Evolutionary conservation across 495 filamentous ascomycete genomes (phyloP), one percentile per base, ranked within the genome.

Genomic region (Tuber magnatum): DNA sequence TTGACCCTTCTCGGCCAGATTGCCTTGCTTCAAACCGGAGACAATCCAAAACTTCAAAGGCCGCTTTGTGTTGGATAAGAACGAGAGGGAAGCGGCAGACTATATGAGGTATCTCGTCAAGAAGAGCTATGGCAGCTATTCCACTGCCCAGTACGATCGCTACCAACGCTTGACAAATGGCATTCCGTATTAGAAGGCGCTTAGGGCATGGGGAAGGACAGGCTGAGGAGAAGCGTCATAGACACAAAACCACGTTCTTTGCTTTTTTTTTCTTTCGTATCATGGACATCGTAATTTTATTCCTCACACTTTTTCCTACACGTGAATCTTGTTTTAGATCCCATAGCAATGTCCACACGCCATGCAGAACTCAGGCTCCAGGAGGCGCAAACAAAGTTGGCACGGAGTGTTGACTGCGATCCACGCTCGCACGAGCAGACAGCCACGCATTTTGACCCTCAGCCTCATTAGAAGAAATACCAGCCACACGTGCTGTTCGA

Each of bases 21-120:
- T 99, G 80, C 96, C 96, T 1, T 99, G 96, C 84, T 99, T 99
- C 88, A 99, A 98, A 83, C 94, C 95, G 0, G 93, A 97, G 82
- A 97, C 93, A 0, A 90, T 99, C 38, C 89, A 91, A 81, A 91
- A 96, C 84, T 97, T 99, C 85, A 91, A 89, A 78, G 93, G 97
- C 77, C 87, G 96, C 20, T 98, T 99, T 81, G 94, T 97, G 72
- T 84, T 97, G 71, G 94, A 99, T 68, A 96, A 92, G 86, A 94
- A 85, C 71, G 96, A 99, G 83, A 88, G 93, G 71, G 96, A 99
- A 82, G 96, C 96, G 0, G 96, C 94, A 2, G 94, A 97, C 71
- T 95, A 93, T 80, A 96, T 98, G 90, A 89, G 89, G 74, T 92
- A 92, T 73, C 84, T 98, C 76, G 89, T 95, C 73, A 91, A 90